Evolutionary conservation across 306 rosid species (phyloP), one percentile per base, ranked within the genome.

Genomic region (Abrus precatorius): DNA sequence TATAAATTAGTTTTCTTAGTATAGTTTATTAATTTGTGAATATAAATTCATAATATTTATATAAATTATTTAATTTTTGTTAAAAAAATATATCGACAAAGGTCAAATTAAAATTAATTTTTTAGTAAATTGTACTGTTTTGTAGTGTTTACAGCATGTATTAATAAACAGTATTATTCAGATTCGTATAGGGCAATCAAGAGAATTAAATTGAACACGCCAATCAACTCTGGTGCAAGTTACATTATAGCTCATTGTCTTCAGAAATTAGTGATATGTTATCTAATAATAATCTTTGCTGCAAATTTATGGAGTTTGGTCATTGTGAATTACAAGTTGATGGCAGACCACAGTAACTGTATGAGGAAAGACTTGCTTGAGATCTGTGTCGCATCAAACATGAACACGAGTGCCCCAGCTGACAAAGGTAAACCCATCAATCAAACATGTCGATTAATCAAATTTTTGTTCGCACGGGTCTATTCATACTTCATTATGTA

Each of bases 371-470:
- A 65, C 6, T 64, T 55, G 75, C 36, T 14, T 12, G 75, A 66
- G 63, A 81, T 20, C 1, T 43, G 11, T 36, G 41, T 82, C 72
- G 50, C 74, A 82, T 76, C 78, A 69, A 40, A 1, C 5, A 2
- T 54, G n/a, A 33, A 82, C 85, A 76, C 3, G 52, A 32, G 44
- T 69, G 74, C 28, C 85, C 85, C 82, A 82, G 43, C 44, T 45
- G 43, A 76, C 78, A 69, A 61, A 14, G 7, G 8, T 6, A 62
- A 48, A 8, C n/a, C 73, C 68, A 69, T 82, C 78, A 60, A 76
- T 76, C 82, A 61, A 82, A 82, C 68, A 30, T 82, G 82, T 82
- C 78, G 78, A 59, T 67, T 65, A 40, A 60, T 54, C 60, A 69
- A 40, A 67, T 41, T 14, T 69, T 82, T 82, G 62, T 69, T 76